A percentile compares a stretch with the other conserved stretches of the same genome.
phyloP scores from a whole-genome alignment of 768 basidiomycete genomes.

The Polyporus arcularius region DNA sequence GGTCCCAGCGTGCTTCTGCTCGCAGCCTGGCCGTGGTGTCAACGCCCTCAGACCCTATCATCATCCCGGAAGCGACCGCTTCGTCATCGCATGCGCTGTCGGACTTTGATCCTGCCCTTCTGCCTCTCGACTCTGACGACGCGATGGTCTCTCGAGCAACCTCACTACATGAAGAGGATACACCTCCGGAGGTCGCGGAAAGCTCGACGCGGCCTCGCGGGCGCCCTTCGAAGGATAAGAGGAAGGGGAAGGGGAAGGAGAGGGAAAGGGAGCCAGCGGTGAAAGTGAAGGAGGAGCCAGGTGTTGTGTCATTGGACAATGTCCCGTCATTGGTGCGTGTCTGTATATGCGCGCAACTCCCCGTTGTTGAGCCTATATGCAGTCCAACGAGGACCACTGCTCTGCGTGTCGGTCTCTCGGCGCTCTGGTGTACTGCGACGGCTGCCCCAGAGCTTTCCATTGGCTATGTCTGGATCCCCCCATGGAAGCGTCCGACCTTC shows the following conservation, averaged over 20 bases:
- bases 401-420: conserved; percentile 82
- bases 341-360: background rate
- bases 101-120: conserved; percentile 54
- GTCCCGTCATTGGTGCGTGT: conserved; percentile 39
- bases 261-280: conserved; percentile 39
- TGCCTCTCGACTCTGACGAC: conserved; percentile 61
- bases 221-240: conserved; percentile 6
- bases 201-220: conserved; percentile 11
- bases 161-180: conserved; percentile 33
- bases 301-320: conserved; percentile 38
- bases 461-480: conserved; percentile 97
- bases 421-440: conserved; percentile 93
- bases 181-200: conserved; percentile 11
- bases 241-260: conserved; percentile 50
- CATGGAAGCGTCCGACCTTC: conserved; percentile 83
- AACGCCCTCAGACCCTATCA: conserved; percentile 18
- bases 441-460: conserved; percentile 95
- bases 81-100: conserved; percentile 52
- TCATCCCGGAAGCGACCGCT: conserved; percentile 19
- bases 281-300: conserved; percentile 50
- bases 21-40: conserved; percentile 21
- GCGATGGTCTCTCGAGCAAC: conserved; percentile 64
- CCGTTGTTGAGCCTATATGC: conserved; percentile 10
- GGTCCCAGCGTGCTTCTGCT: conserved; percentile 32
- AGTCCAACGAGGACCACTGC: conserved; percentile 82